A percentile compares a stretch with the other conserved stretches of the same genome.
These are phyloP conservation scores for Phytophthora pseudosyringae DNA, from an alignment of 352 stramenopile genomes.

Conservation along the genomic window DNA sequence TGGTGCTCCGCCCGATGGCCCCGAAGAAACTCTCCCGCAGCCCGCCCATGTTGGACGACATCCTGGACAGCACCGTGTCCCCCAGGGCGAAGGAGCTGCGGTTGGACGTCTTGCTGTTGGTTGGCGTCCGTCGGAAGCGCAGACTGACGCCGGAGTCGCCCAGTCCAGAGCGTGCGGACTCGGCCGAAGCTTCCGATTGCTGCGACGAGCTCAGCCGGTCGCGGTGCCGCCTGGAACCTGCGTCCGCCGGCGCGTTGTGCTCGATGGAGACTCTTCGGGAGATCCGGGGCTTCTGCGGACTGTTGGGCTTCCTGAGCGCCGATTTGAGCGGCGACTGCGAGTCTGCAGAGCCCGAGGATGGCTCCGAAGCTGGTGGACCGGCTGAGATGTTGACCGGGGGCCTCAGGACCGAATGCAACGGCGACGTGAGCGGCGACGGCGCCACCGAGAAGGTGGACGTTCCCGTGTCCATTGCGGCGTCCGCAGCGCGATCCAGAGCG, in stretches of 20 bases:
- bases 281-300: conserved; percentile 21
- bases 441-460: conserved; percentile 20
- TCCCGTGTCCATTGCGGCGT: conserved; percentile 5
- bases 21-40: conserved; percentile 78
- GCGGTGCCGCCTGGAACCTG: background rate
- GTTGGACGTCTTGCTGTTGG: conserved; percentile 48
- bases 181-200: conserved; percentile 24
- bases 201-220: conserved; percentile 33
- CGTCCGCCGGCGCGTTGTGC: conserved; percentile 14
- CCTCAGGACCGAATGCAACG: conserved; percentile 18
- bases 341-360: conserved; percentile 6
- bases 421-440: conserved; percentile 24
- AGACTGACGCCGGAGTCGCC: conserved; percentile 31
- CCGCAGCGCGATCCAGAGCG: conserved; percentile 14
- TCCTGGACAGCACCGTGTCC: conserved; percentile 45
- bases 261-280: conserved; percentile 38
- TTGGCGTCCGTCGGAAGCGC: conserved; percentile 37
- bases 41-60: conserved; percentile 46
- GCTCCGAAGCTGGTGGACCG: background rate
- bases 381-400: conserved; percentile 5
- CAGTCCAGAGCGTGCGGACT: conserved; percentile 21
- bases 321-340: conserved; percentile 28
- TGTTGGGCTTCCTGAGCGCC: conserved; percentile 17
- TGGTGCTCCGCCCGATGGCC: conserved; percentile 24
- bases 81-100: conserved; percentile 42